phyloP scores from a whole-genome alignment of 345 rosid species.

The Populus ilicifolia region DNA sequence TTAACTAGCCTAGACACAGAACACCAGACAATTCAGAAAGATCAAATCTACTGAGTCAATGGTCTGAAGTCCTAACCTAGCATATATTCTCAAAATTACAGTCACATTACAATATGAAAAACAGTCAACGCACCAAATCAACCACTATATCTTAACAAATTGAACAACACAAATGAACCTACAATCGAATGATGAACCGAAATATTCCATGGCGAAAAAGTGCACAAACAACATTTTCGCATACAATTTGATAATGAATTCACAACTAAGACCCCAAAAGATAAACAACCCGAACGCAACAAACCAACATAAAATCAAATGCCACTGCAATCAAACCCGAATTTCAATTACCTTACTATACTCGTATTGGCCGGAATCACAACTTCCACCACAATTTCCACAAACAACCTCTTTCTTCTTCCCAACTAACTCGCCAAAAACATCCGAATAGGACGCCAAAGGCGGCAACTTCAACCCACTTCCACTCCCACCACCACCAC shows the following conservation, averaged over 20 bases:
- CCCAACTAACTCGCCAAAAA: conserved; percentile 40
- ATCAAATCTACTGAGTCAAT: background rate
- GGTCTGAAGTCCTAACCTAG: background rate
- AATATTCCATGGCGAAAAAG: background rate
- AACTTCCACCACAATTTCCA: conserved; percentile 46
- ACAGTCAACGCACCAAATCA: background rate
- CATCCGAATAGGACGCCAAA: conserved; percentile 71
- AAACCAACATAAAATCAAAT: too few species aligned
- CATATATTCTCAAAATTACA: background rate
- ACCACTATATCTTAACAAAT: background rate
- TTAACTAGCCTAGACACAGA: background rate
- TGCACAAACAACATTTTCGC: too few species aligned
- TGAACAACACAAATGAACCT: background rate
- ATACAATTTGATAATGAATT: too few species aligned
- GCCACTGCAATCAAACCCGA: background rate
- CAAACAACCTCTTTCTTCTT: conserved; percentile 39
- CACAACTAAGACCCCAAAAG: background rate
- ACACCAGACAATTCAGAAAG: background rate
- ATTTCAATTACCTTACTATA: conserved; percentile 43
- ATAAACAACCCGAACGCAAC: background rate
- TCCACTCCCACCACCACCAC: conserved; percentile 1
- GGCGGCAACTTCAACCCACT: conserved; percentile 46
- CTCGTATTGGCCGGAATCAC: conserved; percentile 52
- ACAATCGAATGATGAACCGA: background rate
- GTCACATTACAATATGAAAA: background rate